Conservation (phyloP, 1,139 yeast genomes). For the Pichia sp. region DNA sequence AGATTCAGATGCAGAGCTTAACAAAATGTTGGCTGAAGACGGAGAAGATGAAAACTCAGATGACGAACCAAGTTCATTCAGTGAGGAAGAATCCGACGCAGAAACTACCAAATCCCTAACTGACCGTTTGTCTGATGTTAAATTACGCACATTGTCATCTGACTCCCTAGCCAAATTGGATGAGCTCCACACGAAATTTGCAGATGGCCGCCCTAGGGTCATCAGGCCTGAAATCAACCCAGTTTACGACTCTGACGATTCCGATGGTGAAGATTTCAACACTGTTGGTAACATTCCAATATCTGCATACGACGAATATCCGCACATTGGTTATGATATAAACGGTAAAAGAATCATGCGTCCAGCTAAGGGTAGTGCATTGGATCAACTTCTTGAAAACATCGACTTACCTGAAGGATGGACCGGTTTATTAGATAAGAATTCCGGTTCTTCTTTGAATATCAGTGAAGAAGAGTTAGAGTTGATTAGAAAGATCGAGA, state of each 20-base stretch:
- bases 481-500: constrained; percentile 78
- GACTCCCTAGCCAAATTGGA: constrained; percentile 33
- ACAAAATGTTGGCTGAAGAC: constrained; percentile 25
- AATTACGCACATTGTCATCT: constrained; percentile 46
- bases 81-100: constrained; percentile 35
- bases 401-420: constrained; percentile 97
- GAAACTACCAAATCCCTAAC: constrained; percentile 48
- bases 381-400: constrained; percentile 80
- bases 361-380: constrained; percentile 95
- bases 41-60: constrained; percentile 37
- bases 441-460: constrained; percentile 84
- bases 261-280: constrained; percentile 78
- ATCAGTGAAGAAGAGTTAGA: constrained; percentile 87
- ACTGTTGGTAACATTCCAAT: constrained; percentile 92
- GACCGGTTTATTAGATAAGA: constrained; percentile 92
- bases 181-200: constrained; percentile 48
- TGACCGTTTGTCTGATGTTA: constrained; percentile 53
- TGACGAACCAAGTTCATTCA: constrained; percentile 39
- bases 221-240: constrained; percentile 90
- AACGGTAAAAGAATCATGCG: constrained; percentile 98
- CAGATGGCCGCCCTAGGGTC: constrained; percentile 77
- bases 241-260: constrained; percentile 87
- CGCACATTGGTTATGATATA: constrained; percentile 94
- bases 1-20: constrained; percentile 32
- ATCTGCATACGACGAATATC: constrained; percentile 93